phyloP scores from a whole-genome alignment of 805 yeast genomes.

The Grigorovia humatica region DNA sequence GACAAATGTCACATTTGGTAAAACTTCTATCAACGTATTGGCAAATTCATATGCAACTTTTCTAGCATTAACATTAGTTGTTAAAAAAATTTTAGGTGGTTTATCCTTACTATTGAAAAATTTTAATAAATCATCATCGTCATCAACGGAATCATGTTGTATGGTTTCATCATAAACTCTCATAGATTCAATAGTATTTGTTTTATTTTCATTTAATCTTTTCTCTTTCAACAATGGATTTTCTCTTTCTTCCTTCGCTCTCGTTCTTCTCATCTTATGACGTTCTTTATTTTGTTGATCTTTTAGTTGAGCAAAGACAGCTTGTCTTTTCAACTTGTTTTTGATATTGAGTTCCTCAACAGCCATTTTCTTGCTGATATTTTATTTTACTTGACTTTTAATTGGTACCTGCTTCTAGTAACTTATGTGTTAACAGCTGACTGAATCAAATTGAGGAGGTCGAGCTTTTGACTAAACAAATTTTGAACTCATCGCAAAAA shows the following conservation, averaged over 20 bases:
- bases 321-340: conserved; percentile 74
- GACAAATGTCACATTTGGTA: conserved; percentile 79
- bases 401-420: no score
- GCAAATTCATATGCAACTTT: conserved; percentile 87
- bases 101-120: conserved; percentile 44
- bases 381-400: not conserved
- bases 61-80: conserved; percentile 81
- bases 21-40: conserved; percentile 67
- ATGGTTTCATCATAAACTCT: conserved; percentile 84
- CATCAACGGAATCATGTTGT: conserved; percentile 25
- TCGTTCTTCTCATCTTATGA: conserved; percentile 64
- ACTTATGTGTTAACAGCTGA: no score
- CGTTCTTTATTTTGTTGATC: conserved; percentile 66
- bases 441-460: no score
- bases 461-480: no score
- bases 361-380: conserved; percentile 16
- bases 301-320: conserved; percentile 61
- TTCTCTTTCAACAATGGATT: conserved; percentile 77
- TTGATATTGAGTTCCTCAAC: conserved; percentile 41
- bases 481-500: not conserved
- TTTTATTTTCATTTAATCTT: conserved; percentile 66
- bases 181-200: conserved; percentile 74
- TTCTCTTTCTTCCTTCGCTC: conserved; percentile 79
- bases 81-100: conserved; percentile 79
- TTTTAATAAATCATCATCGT: conserved; percentile 19